phyloP scores from a whole-genome alignment of 2,329 filamentous ascomycete species.

The Aspergillus fructus region DNA sequence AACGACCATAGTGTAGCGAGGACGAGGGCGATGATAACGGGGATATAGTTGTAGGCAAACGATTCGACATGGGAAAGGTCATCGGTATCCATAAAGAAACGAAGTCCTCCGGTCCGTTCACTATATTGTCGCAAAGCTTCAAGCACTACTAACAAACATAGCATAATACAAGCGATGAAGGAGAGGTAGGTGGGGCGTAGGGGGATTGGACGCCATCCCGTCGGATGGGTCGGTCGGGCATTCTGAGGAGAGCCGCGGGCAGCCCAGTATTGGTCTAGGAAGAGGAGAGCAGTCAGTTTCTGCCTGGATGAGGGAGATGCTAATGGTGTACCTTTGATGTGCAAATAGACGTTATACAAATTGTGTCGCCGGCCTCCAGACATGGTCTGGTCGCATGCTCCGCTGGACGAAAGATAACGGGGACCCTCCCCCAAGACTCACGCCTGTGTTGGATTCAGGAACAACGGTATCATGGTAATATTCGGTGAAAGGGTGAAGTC shows the following conservation, averaged over 20 bases:
- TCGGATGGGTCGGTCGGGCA: conserved; percentile 4
- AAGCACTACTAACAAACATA: conserved; percentile 25
- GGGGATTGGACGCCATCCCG: conserved; percentile 34
- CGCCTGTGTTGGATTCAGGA: conserved; percentile 1
- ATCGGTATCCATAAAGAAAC: conserved; percentile 30
- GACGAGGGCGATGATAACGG: conserved; percentile 45
- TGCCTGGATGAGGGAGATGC: background rate
- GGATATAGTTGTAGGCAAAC: conserved; percentile 41
- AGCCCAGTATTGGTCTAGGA: conserved; percentile 12
- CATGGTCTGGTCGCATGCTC: conserved; percentile 21
- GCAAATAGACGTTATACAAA: conserved; percentile 16
- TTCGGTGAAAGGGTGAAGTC: background rate
- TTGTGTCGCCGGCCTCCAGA: conserved; percentile 14
- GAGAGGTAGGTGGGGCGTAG: conserved; percentile 31
- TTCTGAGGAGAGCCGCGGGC: conserved; percentile 8
- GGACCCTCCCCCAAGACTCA: conserved; percentile 6
- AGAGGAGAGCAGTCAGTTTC: background rate
- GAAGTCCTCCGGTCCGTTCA: conserved; percentile 26
- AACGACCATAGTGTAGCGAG: conserved; percentile 51
- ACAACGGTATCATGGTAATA: conserved; percentile 4
- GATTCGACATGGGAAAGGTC: conserved; percentile 27
- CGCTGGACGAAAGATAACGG: conserved; percentile 7
- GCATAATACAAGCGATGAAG: conserved; percentile 22
- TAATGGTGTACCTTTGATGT: conserved; percentile 10
- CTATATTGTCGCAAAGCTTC: conserved; percentile 33